These are phyloP conservation scores for Allomyces macrogynus DNA, from an alignment of 192 early-diverging fungal species.

Conservation along the genomic window DNA sequence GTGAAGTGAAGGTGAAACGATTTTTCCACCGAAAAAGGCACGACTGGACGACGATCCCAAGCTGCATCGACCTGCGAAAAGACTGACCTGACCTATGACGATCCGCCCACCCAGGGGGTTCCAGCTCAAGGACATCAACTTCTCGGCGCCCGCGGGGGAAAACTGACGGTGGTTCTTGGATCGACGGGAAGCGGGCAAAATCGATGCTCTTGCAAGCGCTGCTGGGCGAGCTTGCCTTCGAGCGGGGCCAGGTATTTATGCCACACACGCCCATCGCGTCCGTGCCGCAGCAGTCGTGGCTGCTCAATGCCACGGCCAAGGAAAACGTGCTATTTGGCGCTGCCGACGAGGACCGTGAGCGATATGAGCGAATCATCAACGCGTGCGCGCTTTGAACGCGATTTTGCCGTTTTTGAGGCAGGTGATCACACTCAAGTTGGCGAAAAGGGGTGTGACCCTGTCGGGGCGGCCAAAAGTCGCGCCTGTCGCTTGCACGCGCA, in stretches of 20 bases:
- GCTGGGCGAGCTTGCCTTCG: conserved; percentile 53
- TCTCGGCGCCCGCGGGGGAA: too few species aligned
- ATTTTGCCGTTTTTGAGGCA: conserved; percentile 32
- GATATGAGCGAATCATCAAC: conserved; percentile 27
- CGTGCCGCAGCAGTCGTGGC: too few species aligned
- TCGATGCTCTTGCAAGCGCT: conserved; percentile 57
- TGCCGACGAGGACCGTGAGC: conserved; percentile 22
- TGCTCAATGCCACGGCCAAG: too few species aligned
- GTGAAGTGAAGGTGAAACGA: too few species aligned
- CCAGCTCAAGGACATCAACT: too few species aligned
- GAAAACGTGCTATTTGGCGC: conserved; percentile 53
- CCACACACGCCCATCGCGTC: too few species aligned
- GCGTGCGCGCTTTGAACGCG: conserved; percentile 34
- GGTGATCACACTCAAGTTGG: neutral
- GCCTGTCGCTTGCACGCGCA: conserved; percentile 69
- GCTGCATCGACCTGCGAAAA: too few species aligned
- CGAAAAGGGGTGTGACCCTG: conserved; percentile 4
- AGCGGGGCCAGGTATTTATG: too few species aligned
- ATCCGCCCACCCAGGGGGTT: too few species aligned
- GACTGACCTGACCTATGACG: too few species aligned
- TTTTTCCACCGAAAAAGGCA: too few species aligned
- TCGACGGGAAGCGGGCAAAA: conserved; percentile 80
- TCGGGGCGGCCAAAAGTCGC: conserved; percentile 74
- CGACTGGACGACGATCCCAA: too few species aligned
- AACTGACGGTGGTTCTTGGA: conserved; percentile 59